Conservation (phyloP, 208 protist species). For the Histomonas meleagridis region DNA sequence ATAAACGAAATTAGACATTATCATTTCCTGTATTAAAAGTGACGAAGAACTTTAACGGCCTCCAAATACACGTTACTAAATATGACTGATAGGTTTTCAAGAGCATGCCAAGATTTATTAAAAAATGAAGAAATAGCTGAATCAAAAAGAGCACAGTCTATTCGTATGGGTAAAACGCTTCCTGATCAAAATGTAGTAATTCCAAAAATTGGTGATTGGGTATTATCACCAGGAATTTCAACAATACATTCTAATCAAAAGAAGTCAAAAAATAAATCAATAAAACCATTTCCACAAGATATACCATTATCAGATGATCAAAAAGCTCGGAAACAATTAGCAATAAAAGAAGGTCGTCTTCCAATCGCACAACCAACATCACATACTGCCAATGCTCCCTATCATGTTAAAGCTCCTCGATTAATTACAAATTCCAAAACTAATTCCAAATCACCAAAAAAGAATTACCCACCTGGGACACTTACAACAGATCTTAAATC, state of each 20-base stretch:
- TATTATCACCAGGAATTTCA: not conserved
- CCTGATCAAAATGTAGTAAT: not conserved
- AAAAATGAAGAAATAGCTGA: no score
- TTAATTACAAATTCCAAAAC: not conserved
- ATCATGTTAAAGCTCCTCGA: not conserved
- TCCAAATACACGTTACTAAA: no score
- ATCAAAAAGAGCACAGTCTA: no score
- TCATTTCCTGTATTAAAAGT: no score
- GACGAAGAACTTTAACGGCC: no score
- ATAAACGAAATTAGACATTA: no score
- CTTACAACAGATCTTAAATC: not conserved
- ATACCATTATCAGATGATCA: not conserved
- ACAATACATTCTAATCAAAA: not conserved
- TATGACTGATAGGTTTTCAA: no score
- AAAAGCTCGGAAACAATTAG: not conserved
- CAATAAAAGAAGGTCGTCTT: not conserved
- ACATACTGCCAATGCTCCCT: not conserved
- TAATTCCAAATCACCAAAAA: not conserved
- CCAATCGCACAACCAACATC: not conserved
- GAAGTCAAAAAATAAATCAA: not conserved
- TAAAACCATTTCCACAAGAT: not conserved
- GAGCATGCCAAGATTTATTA: no score
- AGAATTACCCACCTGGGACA: not conserved
- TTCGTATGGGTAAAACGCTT: not conserved
- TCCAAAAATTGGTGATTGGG: constrained; percentile 33